Evolutionary conservation across 192 early-diverging fungal species (phyloP), one percentile per base, ranked within the genome.

Genomic region (Backusella mclennaniae): DNA sequence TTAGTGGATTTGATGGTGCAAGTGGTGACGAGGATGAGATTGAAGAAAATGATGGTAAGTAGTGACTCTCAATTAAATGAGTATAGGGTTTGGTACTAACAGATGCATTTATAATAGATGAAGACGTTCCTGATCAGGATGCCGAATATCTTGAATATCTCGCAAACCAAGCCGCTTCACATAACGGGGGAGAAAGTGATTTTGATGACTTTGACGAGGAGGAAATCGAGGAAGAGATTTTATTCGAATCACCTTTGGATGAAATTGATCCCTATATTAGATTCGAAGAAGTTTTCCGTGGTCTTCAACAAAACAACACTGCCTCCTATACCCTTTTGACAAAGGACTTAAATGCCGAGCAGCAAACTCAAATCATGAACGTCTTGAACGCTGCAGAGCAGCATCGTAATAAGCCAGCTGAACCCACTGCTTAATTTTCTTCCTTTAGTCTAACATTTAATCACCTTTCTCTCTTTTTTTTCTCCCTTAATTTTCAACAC

Each of bases 231-330:
- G 94, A 95, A 76, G 92, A 94, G 78, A 87, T 92, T 29, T 83
- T 90, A 31, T 92, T 94, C 44, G 92, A 94, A 78, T 91, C 92
- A 39, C 93, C 93, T 23, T 81, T 95, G 71, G 94, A 95, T 79
- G 84, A 89, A 63, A 78, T 95, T 63, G 87, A 95, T 79, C 88
- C 91, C 6, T 94, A 94, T 80, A 77, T 92, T 38, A 84, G 85
- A 69, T 91, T 95, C 82, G 87, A 90, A 63, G 89, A 91, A 75
- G 85, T 86, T 69, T 90, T 95, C 67, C 78, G 85, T 38, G 76
- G 76, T 69, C 76, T 90, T n/a, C 87, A 90, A 76, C 89, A 88
- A 77, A 83, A 79, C 67, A 89, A 88, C 73, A 81, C 85, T 4
- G 76, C 70, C 3, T 90, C 89, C 5, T 90, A 90, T 77, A 77